These are phyloP conservation scores for Rhodosporidiobolus sp. DNA, from an alignment of 768 basidiomycete species.

Conservation along the genomic window DNA sequence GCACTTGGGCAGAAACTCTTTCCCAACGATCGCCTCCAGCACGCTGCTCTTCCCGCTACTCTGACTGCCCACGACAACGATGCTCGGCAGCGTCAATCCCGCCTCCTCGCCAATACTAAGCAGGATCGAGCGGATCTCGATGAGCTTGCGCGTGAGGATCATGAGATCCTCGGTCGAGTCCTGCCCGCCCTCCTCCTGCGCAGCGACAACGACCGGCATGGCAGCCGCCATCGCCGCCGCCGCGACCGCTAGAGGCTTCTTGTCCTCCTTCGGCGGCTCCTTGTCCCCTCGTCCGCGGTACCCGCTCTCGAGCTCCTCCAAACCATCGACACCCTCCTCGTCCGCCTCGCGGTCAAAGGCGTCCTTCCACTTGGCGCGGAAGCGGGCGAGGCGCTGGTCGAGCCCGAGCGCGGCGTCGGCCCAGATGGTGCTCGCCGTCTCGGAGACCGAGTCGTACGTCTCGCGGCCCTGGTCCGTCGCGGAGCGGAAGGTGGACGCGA, in stretches of 20 bases:
- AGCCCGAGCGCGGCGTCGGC: slow-evolving; percentile 7
- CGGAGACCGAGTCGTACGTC: slow-evolving; percentile 40
- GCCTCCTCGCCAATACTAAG: slow-evolving; percentile 95
- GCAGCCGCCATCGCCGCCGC: slow-evolving; percentile 25
- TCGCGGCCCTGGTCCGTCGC: slow-evolving; percentile 60
- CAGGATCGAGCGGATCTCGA: slow-evolving; percentile 92
- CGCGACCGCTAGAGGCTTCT: background rate
- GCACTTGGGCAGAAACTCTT: slow-evolving; percentile 96
- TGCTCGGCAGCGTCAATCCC: slow-evolving; percentile 87
- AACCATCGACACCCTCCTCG: slow-evolving; percentile 45
- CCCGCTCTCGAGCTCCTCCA: slow-evolving; percentile 55
- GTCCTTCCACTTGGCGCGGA: slow-evolving; percentile 24
- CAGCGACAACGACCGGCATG: slow-evolving; percentile 12
- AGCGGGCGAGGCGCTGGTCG: background rate
- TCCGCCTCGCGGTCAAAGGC: slow-evolving; percentile 32
- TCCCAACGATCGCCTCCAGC: slow-evolving; percentile 92
- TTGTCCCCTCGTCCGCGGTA: background rate
- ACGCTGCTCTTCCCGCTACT: slow-evolving; percentile 98
- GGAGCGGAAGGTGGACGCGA: slow-evolving; percentile 59
- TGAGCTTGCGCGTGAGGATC: slow-evolving; percentile 89
- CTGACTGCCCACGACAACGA: slow-evolving; percentile 97
- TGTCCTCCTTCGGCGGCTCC: slow-evolving; percentile 24
- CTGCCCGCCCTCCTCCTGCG: slow-evolving; percentile 37
- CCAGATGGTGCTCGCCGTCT: slow-evolving; percentile 41
- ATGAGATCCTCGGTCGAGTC: slow-evolving; percentile 75